Conservation (phyloP, 179 eudicot species). For the Silene noctiflora region DNA sequence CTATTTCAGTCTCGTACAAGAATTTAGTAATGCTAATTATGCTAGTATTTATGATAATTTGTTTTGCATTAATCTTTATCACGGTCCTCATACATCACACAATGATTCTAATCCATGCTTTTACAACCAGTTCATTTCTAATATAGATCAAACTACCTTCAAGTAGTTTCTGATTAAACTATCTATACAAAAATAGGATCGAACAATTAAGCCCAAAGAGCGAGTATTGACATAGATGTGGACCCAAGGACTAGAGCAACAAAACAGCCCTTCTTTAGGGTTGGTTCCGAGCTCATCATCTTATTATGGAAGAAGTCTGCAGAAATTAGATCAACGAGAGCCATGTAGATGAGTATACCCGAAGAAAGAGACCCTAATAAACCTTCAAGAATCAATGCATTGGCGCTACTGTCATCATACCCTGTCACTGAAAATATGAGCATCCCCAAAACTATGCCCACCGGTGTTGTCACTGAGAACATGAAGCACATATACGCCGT, state of each 20-base stretch:
- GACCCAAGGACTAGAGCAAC: constrained; percentile 72
- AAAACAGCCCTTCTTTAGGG: constrained; percentile 65
- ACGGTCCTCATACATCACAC: not conserved
- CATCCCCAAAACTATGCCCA: constrained; percentile 70
- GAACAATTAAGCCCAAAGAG: constrained; percentile 65
- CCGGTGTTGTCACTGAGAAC: constrained; percentile 80
- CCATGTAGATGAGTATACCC: constrained; percentile 85
- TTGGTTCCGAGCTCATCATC: constrained; percentile 54
- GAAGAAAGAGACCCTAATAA: constrained; percentile 71
- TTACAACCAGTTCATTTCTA: not conserved
- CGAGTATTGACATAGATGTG: constrained; percentile 77
- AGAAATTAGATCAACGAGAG: constrained; percentile 68
- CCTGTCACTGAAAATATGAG: constrained; percentile 60
- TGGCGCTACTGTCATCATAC: constrained; percentile 61
- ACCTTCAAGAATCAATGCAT: constrained; percentile 71
- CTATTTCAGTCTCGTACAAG: too few relatives aligned
- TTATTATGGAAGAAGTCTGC: constrained; percentile 81
- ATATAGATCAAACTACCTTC: not conserved
- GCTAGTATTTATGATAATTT: too few relatives aligned
- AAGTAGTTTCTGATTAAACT: constrained; percentile 3
- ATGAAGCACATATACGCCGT: constrained; percentile 80
- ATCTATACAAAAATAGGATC: constrained; percentile 19
- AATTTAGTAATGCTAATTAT: too few relatives aligned
- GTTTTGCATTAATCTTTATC: not conserved
- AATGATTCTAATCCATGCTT: not conserved